These are phyloP conservation scores for Buxus sempervirens DNA, from an alignment of 164 flowering plant genomes.

Conservation along the genomic window DNA sequence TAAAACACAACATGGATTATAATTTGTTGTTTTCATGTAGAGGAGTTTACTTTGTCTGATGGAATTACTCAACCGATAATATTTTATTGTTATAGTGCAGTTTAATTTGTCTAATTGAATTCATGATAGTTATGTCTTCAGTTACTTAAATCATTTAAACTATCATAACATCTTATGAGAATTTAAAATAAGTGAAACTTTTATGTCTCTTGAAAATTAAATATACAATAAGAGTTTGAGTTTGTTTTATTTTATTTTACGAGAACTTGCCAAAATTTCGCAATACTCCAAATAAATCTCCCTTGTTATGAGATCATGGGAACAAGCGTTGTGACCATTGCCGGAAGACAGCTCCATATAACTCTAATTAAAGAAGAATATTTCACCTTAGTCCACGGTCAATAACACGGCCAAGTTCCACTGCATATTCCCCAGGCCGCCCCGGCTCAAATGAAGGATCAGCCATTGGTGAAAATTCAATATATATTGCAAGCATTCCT, in stretches of 20 bases:
- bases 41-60: too few species aligned
- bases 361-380: not conserved
- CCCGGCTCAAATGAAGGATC: slow-evolving; percentile 98
- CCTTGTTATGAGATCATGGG: not conserved
- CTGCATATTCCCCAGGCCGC: slow-evolving; percentile 87
- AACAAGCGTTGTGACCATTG: not conserved
- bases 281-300: not conserved
- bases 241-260: too few species aligned
- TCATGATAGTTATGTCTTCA: too few species aligned
- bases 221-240: too few species aligned
- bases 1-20: not conserved
- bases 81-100: too few species aligned
- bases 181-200: too few species aligned
- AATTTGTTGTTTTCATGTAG: not conserved
- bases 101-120: too few species aligned
- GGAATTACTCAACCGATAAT: too few species aligned
- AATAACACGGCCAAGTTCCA: slow-evolving; percentile 84
- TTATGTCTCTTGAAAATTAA: too few species aligned
- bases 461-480: slow-evolving; percentile 98
- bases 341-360: not conserved
- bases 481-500: slow-evolving; percentile 75
- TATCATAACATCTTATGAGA: too few species aligned
- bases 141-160: too few species aligned
- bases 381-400: slow-evolving; percentile 88
- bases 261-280: too few species aligned